These are phyloP conservation scores for Paecilomyces variotii DNA, from an alignment of 2,329 filamentous ascomycete species.

Conservation along the genomic window DNA sequence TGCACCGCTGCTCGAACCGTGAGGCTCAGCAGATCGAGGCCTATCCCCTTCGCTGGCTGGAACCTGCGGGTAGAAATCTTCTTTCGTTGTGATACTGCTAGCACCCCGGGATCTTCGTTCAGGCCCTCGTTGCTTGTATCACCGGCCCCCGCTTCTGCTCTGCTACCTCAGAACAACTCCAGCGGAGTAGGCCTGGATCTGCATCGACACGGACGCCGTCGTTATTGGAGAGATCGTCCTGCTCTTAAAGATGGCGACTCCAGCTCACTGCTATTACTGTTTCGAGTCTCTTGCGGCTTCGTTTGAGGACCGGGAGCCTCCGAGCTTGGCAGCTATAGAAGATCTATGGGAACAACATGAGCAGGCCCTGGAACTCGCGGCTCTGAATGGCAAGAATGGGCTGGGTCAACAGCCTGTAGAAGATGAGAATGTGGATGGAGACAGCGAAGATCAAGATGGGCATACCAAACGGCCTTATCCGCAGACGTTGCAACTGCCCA, in stretches of 20 bases:
- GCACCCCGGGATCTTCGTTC: neutral
- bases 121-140: neutral
- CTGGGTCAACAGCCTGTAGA: constrained; percentile 10
- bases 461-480: constrained; percentile 9
- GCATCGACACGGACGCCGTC: neutral
- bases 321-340: constrained; percentile 62
- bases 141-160: neutral
- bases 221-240: neutral
- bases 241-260: constrained; percentile 60
- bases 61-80: neutral
- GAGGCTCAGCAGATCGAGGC: neutral
- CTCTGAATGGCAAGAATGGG: constrained; percentile 8
- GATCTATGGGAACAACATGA: constrained; percentile 55
- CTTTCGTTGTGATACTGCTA: neutral
- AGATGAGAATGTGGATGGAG: constrained; percentile 20
- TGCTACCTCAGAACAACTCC: neutral
- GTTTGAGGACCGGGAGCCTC: constrained; percentile 60
- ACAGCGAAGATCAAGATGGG: constrained; percentile 7
- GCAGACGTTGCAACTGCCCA: constrained; percentile 21
- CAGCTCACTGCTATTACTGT: constrained; percentile 82
- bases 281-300: constrained; percentile 78
- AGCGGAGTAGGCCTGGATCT: neutral
- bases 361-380: constrained; percentile 30
- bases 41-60: neutral
- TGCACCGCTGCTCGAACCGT: neutral